A percentile compares a stretch with the other conserved stretches of the same genome.
Conservation (phyloP, 2,329 filamentous ascomycete species). For the Botrytis byssoidea region DNA sequence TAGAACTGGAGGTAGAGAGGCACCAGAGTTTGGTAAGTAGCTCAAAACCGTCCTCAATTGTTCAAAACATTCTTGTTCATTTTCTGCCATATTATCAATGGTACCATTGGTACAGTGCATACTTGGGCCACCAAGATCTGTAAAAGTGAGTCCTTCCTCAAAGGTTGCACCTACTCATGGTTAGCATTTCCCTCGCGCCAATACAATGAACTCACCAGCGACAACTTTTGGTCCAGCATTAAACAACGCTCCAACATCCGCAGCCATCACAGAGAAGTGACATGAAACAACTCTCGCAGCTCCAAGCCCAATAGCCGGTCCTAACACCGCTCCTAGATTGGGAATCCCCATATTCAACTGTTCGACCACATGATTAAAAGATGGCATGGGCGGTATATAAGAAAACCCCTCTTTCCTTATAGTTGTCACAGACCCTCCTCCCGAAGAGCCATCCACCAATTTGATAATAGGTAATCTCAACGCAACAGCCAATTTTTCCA, state of each 20-base stretch:
- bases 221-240: constrained; percentile 65
- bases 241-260: constrained; percentile 59
- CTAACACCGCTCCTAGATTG: constrained; percentile 61
- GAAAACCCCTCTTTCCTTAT: constrained; percentile 56
- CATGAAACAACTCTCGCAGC: constrained; percentile 60
- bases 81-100: constrained; percentile 61
- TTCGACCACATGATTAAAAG: constrained; percentile 52
- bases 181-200: neutral
- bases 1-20: constrained; percentile 51
- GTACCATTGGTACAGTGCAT: constrained; percentile 66
- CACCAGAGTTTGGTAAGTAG: constrained; percentile 58
- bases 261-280: constrained; percentile 66
- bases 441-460: constrained; percentile 62
- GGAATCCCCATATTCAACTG: constrained; percentile 63
- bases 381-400: constrained; percentile 58
- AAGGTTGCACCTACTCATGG: constrained; percentile 51
- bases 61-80: constrained; percentile 60
- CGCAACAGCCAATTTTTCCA: constrained; percentile 59
- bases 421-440: constrained; percentile 60
- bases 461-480: constrained; percentile 61
- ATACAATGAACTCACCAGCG: constrained; percentile 38
- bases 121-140: constrained; percentile 57
- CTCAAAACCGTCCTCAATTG: constrained; percentile 56
- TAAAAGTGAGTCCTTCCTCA: constrained; percentile 59
- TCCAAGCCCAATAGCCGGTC: constrained; percentile 62